A percentile compares a stretch with the other conserved stretches of the same genome.
phyloP scores from a whole-genome alignment of 2,329 filamentous ascomycete genomes.

The Alternaria angustiovoidea region DNA sequence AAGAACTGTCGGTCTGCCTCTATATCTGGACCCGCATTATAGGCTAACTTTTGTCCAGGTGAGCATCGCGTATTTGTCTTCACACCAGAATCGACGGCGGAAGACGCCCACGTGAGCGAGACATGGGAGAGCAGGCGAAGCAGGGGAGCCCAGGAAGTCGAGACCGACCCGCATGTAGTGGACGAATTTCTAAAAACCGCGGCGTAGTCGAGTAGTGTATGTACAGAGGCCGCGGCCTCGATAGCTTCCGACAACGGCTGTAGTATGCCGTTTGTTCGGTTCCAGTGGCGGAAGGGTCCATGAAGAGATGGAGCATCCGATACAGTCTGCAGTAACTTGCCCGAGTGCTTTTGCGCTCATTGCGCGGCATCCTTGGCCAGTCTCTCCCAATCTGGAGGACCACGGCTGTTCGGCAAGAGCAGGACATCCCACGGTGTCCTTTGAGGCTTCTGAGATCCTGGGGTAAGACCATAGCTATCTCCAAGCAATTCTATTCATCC shows the following conservation, averaged over 20 bases:
- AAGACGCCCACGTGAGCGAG: conserved; percentile 42
- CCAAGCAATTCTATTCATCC: background rate
- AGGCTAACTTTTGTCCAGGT: conserved; percentile 16
- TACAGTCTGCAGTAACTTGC: background rate
- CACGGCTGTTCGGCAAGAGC: conserved; percentile 1
- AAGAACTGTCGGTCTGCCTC: conserved; percentile 37
- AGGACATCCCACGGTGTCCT: background rate
- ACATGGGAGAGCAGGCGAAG: conserved; percentile 31
- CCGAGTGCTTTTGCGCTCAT: background rate
- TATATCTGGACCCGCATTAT: background rate
- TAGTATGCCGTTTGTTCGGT: conserved; percentile 1
- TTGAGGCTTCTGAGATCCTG: background rate
- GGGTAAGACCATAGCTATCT: conserved; percentile 2
- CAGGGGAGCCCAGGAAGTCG: conserved; percentile 26
- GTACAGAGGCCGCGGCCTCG: background rate
- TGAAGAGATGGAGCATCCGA: background rate
- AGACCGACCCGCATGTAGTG: conserved; percentile 41
- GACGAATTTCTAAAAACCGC: conserved; percentile 35
- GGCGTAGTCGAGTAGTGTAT: conserved; percentile 5
- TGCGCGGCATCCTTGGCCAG: background rate
- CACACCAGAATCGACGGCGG: conserved; percentile 29
- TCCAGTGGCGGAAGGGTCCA: background rate
- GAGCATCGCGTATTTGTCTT: conserved; percentile 46
- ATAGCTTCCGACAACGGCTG: conserved; percentile 7
- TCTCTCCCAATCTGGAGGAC: background rate